Conservation (phyloP, 768 basidiomycete genomes). For the Trametes sanguinea region DNA sequence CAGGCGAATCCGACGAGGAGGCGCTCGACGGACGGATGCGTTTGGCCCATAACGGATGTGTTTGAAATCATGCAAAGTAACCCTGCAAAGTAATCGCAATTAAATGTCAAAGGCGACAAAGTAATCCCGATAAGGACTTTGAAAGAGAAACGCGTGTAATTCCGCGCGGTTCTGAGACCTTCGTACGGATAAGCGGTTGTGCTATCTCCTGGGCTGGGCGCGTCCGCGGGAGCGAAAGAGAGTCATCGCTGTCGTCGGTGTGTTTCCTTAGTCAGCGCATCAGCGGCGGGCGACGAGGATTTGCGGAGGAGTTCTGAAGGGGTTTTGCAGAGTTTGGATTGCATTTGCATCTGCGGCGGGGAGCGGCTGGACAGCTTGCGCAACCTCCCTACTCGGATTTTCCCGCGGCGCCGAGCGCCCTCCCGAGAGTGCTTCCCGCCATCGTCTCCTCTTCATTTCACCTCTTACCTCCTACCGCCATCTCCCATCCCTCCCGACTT, state of each 20-base stretch:
- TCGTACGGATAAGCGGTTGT: neutral
- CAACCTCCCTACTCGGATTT: constrained; percentile 17
- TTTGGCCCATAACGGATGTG: no score
- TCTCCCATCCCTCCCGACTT: constrained; percentile 1
- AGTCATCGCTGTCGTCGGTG: constrained; percentile 6
- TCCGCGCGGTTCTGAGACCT: constrained; percentile 3
- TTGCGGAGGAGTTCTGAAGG: neutral
- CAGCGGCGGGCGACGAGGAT: neutral
- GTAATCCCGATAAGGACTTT: no score
- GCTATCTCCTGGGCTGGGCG: constrained; percentile 3
- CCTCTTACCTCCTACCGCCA: constrained; percentile 6
- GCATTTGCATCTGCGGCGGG: neutral
- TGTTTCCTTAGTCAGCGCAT: constrained; percentile 9
- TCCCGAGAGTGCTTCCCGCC: constrained; percentile 17
- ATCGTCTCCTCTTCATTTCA: constrained; percentile 14
- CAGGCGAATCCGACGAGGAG: no score
- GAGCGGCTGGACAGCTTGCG: constrained; percentile 20
- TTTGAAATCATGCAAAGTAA: no score
- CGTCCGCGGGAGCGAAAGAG: constrained; percentile 3
- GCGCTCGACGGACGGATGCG: no score
- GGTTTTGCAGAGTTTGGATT: neutral
- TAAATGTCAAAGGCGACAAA: no score
- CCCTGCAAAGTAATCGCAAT: no score
- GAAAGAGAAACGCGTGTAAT: neutral
- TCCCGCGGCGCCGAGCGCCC: constrained; percentile 18